phyloP scores from a whole-genome alignment of 2,329 filamentous ascomycete genomes.

The Amphichorda felina region DNA sequence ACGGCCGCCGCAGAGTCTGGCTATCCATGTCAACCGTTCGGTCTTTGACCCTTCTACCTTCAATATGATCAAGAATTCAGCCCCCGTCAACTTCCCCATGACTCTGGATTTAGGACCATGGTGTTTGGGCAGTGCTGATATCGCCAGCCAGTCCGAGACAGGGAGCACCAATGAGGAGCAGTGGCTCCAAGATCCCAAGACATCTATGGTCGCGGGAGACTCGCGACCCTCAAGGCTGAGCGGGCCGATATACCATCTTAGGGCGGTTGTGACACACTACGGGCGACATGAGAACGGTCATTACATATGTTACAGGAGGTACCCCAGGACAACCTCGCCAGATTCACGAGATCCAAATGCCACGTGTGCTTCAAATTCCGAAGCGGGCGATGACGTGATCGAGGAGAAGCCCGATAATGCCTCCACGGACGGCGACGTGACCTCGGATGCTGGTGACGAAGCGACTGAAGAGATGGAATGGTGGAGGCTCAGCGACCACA shows the following conservation, averaged over 20 bases:
- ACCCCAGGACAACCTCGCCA: slow-evolving; percentile 24
- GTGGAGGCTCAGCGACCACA: slow-evolving; percentile 89
- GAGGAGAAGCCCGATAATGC: slow-evolving; percentile 4
- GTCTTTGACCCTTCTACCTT: slow-evolving; percentile 80
- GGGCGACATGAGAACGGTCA: slow-evolving; percentile 92
- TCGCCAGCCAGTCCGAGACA: slow-evolving; percentile 1
- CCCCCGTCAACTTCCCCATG: slow-evolving; percentile 65
- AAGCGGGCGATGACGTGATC: slow-evolving; percentile 5
- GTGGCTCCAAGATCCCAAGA: slow-evolving; percentile 57
- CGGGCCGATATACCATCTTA: slow-evolving; percentile 60
- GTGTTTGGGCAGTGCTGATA: slow-evolving; percentile 56
- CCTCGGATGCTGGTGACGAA: slow-evolving; percentile 10
- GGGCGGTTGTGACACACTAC: slow-evolving; percentile 78
- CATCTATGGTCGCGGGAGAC: slow-evolving; percentile 61
- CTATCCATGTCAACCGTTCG: slow-evolving; percentile 83
- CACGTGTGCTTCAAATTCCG: background rate
- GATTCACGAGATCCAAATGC: background rate
- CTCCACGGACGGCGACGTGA: slow-evolving; percentile 6
- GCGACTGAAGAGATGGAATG: slow-evolving; percentile 40
- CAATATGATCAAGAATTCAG: slow-evolving; percentile 70
- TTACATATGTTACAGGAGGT: slow-evolving; percentile 81
- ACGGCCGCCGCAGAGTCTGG: slow-evolving; percentile 67
- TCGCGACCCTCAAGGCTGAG: slow-evolving; percentile 34
- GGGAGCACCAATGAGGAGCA: slow-evolving; percentile 33
- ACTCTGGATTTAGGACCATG: slow-evolving; percentile 69